phyloP scores from a whole-genome alignment of 2,329 filamentous ascomycete genomes.

The Penicillium sclerotiorum region DNA sequence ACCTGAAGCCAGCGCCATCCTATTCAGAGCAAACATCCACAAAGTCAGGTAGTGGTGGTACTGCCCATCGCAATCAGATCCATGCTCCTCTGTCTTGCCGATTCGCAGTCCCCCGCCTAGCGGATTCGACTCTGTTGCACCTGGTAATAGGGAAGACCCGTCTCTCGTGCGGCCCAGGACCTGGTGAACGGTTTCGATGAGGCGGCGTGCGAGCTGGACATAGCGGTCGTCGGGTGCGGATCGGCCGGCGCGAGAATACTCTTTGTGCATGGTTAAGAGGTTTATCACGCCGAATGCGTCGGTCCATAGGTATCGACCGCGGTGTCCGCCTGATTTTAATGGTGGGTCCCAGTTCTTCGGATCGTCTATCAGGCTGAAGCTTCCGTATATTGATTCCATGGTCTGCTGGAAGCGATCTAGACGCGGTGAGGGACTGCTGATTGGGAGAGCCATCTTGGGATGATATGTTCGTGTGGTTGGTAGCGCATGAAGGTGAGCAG shows the following conservation, averaged over 20 bases:
- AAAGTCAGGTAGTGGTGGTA: constrained; percentile 65
- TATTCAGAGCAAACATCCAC: constrained; percentile 65
- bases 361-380: constrained; percentile 33
- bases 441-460: constrained; percentile 20
- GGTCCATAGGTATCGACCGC: constrained; percentile 64
- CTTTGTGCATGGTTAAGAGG: constrained; percentile 57
- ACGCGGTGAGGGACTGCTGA: constrained; percentile 25
- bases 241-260: constrained; percentile 27
- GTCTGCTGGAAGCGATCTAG: constrained; percentile 37
- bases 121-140: constrained; percentile 56
- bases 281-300: constrained; percentile 64
- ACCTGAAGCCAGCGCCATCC: constrained; percentile 52
- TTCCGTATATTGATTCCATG: constrained; percentile 46
- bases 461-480: not conserved
- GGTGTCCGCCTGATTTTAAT: constrained; percentile 55
- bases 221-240: constrained; percentile 42
- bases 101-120: constrained; percentile 60
- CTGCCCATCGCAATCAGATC: constrained; percentile 60
- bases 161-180: constrained; percentile 57
- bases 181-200: constrained; percentile 56
- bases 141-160: constrained; percentile 49
- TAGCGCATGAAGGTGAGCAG: not conserved
- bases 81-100: constrained; percentile 55
- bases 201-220: constrained; percentile 52
- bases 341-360: constrained; percentile 52